Evolutionary conservation across 306 rosid genomes (phyloP).

Genomic region (Ormosia semicastrata): DNA sequence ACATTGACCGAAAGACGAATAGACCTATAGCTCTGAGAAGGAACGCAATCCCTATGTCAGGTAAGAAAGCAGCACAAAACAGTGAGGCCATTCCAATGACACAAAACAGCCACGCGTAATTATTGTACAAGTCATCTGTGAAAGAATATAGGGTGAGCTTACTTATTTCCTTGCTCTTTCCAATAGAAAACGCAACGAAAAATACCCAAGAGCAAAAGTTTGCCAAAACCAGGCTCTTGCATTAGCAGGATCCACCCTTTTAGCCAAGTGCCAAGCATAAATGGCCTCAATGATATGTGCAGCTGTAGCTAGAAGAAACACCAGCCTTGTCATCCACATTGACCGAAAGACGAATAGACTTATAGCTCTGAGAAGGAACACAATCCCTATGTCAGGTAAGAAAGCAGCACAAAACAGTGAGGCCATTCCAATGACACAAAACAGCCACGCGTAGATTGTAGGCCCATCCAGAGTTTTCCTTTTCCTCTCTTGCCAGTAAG

Average conservation of each 20-base stretch:
- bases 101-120: conserved; percentile 55
- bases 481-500: conserved; percentile 82
- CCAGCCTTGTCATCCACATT: conserved; percentile 47
- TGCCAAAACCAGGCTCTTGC: conserved; percentile 90
- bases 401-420: conserved; percentile 62
- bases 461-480: conserved; percentile 74
- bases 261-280: conserved; percentile 75
- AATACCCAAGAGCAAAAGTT: conserved; percentile 63
- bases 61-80: conserved; percentile 72
- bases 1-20: conserved; percentile 60
- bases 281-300: conserved; percentile 59
- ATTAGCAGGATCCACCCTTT: conserved; percentile 74
- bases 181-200: conserved; percentile 77
- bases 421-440: conserved; percentile 63
- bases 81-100: conserved; percentile 63
- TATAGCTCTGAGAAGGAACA: conserved; percentile 49
- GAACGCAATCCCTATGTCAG: conserved; percentile 62
- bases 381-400: conserved; percentile 69
- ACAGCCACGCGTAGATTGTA: conserved; percentile 66
- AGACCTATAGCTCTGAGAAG: conserved; percentile 52
- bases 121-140: background rate
- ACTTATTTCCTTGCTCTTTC: conserved; percentile 50
- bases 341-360: conserved; percentile 66
- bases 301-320: conserved; percentile 39
- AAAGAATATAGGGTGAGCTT: background rate